Evolutionary conservation across 2,329 filamentous ascomycete species (phyloP).

Genomic region (Lasiodiplodia gonubiensis): DNA sequence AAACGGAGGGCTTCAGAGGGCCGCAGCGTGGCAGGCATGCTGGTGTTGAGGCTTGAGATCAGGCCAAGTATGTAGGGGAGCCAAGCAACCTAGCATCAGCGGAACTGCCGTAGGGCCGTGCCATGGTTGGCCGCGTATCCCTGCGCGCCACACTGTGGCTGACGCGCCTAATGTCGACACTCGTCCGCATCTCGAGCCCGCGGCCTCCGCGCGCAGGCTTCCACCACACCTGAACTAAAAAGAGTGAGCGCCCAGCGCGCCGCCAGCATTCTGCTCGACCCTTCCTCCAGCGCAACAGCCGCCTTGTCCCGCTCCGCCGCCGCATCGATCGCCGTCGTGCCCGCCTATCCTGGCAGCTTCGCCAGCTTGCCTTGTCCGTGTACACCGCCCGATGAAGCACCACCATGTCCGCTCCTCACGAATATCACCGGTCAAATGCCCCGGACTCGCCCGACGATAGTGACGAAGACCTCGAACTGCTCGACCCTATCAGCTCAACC

Average conservation of each 20-base stretch:
- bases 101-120: neutral
- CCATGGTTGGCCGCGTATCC: neutral
- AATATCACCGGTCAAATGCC: constrained; percentile 60
- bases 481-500: constrained; percentile 63
- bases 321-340: constrained; percentile 25
- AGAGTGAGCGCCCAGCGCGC: neutral
- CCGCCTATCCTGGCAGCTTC: constrained; percentile 28
- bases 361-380: constrained; percentile 38
- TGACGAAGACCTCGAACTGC: constrained; percentile 78
- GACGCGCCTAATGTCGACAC: constrained; percentile 14
- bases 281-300: neutral
- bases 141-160: constrained; percentile 8
- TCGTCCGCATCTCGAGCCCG: neutral
- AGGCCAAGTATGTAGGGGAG: constrained; percentile 11
- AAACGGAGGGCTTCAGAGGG: neutral
- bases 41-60: constrained; percentile 23
- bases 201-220: neutral
- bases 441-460: constrained; percentile 65
- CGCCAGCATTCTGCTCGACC: neutral
- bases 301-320: neutral
- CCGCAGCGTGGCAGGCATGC: constrained; percentile 16
- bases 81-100: neutral
- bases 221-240: neutral
- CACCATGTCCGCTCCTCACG: constrained; percentile 54
- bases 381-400: constrained; percentile 28